phyloP scores from a whole-genome alignment of 768 basidiomycete genomes.

The Lactifluus hygrophoroides region DNA sequence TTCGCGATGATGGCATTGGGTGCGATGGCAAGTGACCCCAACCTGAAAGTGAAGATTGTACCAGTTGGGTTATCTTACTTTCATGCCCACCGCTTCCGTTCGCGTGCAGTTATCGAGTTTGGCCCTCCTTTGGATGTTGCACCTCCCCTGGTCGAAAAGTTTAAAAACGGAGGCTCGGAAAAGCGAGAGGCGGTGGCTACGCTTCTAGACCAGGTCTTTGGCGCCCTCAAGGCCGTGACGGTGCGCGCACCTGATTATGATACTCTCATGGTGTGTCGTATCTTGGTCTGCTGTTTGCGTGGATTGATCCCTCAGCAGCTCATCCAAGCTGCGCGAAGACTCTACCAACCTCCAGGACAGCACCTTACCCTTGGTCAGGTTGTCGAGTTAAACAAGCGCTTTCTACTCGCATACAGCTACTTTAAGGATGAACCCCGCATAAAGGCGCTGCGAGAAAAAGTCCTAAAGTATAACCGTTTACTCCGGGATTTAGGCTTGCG shows the following conservation, averaged over 20 bases:
- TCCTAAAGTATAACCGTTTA: slow-evolving; percentile 82
- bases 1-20: slow-evolving; percentile 98
- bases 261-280: slow-evolving; percentile 76
- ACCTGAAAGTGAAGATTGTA: slow-evolving; percentile 81
- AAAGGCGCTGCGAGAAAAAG: slow-evolving; percentile 65
- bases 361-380: slow-evolving; percentile 91
- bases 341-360: slow-evolving; percentile 92
- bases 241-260: slow-evolving; percentile 95
- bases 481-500: slow-evolving; percentile 84
- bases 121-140: slow-evolving; percentile 86
- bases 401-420: slow-evolving; percentile 84
- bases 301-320: slow-evolving; percentile 40
- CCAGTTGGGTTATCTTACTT: slow-evolving; percentile 40
- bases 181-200: slow-evolving; percentile 88
- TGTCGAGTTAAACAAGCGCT: slow-evolving; percentile 85
- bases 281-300: background rate
- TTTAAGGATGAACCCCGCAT: slow-evolving; percentile 90
- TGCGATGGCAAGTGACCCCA: slow-evolving; percentile 87
- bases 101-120: slow-evolving; percentile 95
- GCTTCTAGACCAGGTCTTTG: slow-evolving; percentile 84
- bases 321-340: slow-evolving; percentile 85
- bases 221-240: slow-evolving; percentile 91
- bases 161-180: slow-evolving; percentile 75
- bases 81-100: slow-evolving; percentile 68
- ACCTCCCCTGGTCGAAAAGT: slow-evolving; percentile 75